Evolutionary conservation across 257 asterid species (phyloP), one percentile per base, ranked within the genome.

Genomic region (Penstemon davidsonii): DNA sequence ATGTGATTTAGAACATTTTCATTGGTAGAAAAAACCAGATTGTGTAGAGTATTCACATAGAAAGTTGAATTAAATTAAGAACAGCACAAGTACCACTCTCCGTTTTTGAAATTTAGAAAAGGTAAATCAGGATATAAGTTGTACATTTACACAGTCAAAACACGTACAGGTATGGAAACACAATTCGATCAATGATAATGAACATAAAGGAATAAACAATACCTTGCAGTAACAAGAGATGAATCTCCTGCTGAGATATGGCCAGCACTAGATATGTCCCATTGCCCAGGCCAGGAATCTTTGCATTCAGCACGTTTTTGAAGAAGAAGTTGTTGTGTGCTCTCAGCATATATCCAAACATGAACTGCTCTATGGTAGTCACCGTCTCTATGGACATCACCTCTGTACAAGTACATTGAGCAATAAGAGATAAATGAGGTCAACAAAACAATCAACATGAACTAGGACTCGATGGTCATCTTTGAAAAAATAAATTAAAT

Each of bases 231-330:
- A 67, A 83, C 77, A 43, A 93, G 96, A 67, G 97, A 87, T n/a
- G 96, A 85, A 81, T 93, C 99, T 40, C 99, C 96, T 37, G 99
- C 95, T 15, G 99, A 87, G 66, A 90, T 87, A 76, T 93, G 99
- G 66, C 99, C 99, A 60, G 97, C 99, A 77, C 99, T 90, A 76
- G 97, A 93, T 66, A 87, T 82, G 80, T 93, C 99, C 99, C 99
- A 93, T 69, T 69, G 70, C 38, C 96, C 97, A 57, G 99, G 86
- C 95, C 95, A 93, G n/a, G 97, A 93, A 75, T 93, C 97, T 85
- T 93, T 93, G 81, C 87, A 81, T 39, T 90, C 82, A 62, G 99
- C 80, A 72, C 97, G 99, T 33, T 57, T 70, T 64, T 93, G 99
- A 55, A 93, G 78, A 19, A 93, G 86, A 53, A 93, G 79, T 72